phyloP scores from a whole-genome alignment of 805 yeast species.

The Metschnikowia orientalis region DNA sequence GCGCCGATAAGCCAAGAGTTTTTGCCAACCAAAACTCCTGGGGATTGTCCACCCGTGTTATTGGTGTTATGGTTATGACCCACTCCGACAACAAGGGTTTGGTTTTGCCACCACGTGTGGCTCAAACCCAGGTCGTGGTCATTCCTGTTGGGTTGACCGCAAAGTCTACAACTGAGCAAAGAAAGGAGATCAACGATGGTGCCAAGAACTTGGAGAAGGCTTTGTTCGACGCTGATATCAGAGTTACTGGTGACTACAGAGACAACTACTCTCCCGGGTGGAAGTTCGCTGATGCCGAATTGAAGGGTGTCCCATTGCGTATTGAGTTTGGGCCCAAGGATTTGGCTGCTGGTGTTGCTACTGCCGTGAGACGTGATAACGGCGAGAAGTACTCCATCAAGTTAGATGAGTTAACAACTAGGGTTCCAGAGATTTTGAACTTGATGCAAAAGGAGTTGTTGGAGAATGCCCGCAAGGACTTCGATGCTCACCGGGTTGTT shows the following conservation, averaged over 20 bases:
- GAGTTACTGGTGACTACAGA: slow-evolving; percentile 83
- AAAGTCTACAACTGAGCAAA: slow-evolving; percentile 75
- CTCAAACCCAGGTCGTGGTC: slow-evolving; percentile 86
- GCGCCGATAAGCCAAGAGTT: slow-evolving; percentile 79
- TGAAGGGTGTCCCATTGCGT: slow-evolving; percentile 92
- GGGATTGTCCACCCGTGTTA: slow-evolving; percentile 98
- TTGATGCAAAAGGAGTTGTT: slow-evolving; percentile 74
- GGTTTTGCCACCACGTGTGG: slow-evolving; percentile 95
- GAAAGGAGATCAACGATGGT: slow-evolving; percentile 62
- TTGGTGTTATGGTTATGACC: slow-evolving; percentile 99
- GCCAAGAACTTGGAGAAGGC: slow-evolving; percentile 64
- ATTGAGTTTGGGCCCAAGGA: slow-evolving; percentile 97
- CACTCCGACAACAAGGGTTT: slow-evolving; percentile 98
- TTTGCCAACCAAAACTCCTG: slow-evolving; percentile 96
- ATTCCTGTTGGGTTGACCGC: slow-evolving; percentile 94
- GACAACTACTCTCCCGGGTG: slow-evolving; percentile 97
- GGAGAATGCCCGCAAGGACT: slow-evolving; percentile 72
- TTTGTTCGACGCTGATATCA: slow-evolving; percentile 58
- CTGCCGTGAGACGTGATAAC: slow-evolving; percentile 91
- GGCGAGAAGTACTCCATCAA: slow-evolving; percentile 68
- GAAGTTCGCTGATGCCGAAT: slow-evolving; percentile 97
- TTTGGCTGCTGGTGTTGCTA: slow-evolving; percentile 68
- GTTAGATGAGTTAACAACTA: slow-evolving; percentile 58
- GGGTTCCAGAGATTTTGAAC: slow-evolving; percentile 74
- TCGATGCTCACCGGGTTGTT: slow-evolving; percentile 75